Evolutionary conservation across 495 filamentous ascomycete species (phyloP).

Genomic region (Monascus purpureus): DNA sequence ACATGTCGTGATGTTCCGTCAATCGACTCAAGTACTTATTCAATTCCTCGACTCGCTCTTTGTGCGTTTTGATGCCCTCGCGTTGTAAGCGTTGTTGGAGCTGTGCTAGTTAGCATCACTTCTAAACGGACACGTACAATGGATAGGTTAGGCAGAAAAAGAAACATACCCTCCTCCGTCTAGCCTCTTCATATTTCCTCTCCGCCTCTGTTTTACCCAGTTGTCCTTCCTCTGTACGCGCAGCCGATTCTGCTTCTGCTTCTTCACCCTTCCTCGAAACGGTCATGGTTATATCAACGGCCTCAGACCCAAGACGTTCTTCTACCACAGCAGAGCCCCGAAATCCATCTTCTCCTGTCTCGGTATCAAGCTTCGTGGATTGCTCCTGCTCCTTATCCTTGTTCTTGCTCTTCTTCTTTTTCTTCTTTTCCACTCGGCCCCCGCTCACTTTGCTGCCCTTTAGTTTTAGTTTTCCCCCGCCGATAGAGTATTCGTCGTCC

Average conservation of each 20-base stretch:
- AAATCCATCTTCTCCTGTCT: too few relatives aligned
- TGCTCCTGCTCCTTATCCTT: not conserved
- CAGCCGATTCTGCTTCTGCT: constrained; percentile 1
- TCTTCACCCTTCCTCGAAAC: constrained; percentile 8
- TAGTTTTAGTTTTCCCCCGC: constrained; percentile 60
- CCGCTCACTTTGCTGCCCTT: constrained; percentile 53
- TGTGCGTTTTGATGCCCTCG: constrained; percentile 87
- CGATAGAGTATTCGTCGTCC: constrained; percentile 56
- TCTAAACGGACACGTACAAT: constrained; percentile 3
- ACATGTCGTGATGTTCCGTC: constrained; percentile 98
- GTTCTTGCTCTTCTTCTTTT: constrained; percentile 45
- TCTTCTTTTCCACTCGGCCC: constrained; percentile 39
- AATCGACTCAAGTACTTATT: constrained; percentile 84
- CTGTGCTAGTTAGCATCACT: constrained; percentile 14
- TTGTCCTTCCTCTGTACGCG: too few relatives aligned
- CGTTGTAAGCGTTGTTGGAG: constrained; percentile 62
- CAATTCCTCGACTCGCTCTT: constrained; percentile 88
- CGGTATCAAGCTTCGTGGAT: not conserved
- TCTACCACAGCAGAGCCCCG: too few relatives aligned
- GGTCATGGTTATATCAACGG: too few relatives aligned
- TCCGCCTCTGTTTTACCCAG: constrained; percentile 75
- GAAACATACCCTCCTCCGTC: constrained; percentile 58
- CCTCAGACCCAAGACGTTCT: too few relatives aligned
- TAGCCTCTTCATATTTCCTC: constrained; percentile 60
- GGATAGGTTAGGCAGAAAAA: constrained; percentile 1